These are phyloP conservation scores for Madurella mycetomatis DNA, from an alignment of 2,329 filamentous ascomycete genomes.

Conservation along the genomic window DNA sequence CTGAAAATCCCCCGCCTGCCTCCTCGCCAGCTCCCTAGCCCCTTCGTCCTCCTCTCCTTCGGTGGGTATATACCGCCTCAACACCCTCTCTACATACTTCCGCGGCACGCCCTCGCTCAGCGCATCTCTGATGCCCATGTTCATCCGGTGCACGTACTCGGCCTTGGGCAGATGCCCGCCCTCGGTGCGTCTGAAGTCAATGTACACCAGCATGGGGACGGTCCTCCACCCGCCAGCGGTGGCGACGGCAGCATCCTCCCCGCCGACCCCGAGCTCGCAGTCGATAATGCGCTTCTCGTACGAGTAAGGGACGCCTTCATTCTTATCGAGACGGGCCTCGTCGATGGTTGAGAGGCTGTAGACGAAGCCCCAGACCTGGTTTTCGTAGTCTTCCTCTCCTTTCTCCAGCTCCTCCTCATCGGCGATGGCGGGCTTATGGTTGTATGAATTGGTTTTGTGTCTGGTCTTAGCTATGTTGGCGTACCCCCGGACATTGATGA, in stretches of 20 bases:
- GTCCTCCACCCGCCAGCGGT: constrained; percentile 22
- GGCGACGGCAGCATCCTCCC: no score
- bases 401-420: constrained; percentile 13
- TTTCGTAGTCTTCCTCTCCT: constrained; percentile 9
- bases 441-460: background rate
- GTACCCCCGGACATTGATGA: constrained; percentile 63
- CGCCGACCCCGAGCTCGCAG: constrained; percentile 34
- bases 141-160: constrained; percentile 63
- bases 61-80: constrained; percentile 43
- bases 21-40: constrained; percentile 6
- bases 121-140: constrained; percentile 58
- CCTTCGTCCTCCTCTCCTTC: constrained; percentile 2
- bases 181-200: constrained; percentile 42
- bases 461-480: constrained; percentile 55
- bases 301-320: constrained; percentile 59
- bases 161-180: constrained; percentile 39
- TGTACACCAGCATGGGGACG: constrained; percentile 52
- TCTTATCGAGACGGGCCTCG: constrained; percentile 48
- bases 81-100: constrained; percentile 49
- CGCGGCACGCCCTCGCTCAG: constrained; percentile 48
- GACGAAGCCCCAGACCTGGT: constrained; percentile 54
- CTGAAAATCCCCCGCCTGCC: constrained; percentile 9
- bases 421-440: background rate
- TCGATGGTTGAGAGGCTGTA: constrained; percentile 49
- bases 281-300: constrained; percentile 53